Evolutionary conservation across 306 rosid genomes (phyloP), one percentile per base, ranked within the genome.

Genomic region (Sophora flavescens): DNA sequence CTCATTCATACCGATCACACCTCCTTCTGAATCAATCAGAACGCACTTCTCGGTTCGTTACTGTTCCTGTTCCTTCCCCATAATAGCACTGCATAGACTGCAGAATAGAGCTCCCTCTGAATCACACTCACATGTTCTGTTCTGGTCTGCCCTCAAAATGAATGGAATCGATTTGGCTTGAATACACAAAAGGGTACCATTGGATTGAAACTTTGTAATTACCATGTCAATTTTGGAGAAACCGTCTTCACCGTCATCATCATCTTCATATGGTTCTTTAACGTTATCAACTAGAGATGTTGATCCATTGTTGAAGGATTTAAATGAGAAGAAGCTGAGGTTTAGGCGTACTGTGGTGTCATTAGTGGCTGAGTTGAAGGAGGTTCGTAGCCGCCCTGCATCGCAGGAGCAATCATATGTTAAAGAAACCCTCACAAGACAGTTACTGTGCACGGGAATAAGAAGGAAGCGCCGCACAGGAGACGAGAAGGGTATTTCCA

Each of bases 291-390:
- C 63, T 70, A 72, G 82, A 65, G 93, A 85, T 50, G 82, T 89
- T 59, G 99, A 92, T 84, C 98, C 99, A 0, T 56, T 89, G 87
- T 82, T 95, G 3, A 88, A 87, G 72, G 97, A 91, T 85, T 91
- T 95, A 82, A 88, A 91, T 63, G 97, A 95, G 78, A 95, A 79
- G 45, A 95, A 95, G 63, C 97, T 91, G 87, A 92, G 79, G 59
- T 92, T 95, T 80, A 81, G 97, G 66, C 85, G 97, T 22, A 92
- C 91, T 79, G 99, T 95, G 36, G 97, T 88, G 83, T 95, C 96
- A 0, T 79, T 95, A 56, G 97, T 97, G 3, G 80, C 87, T 1
- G 99, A 95, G 84, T 86, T 95, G 89, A 95, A 95, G 83, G 97
- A 87, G 77, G 96, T 90, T 14, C 82, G 97, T 35, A 64, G 78